Evolutionary conservation across 805 yeast species (phyloP).

Genomic region (Wickerhamiella qilinensis): DNA sequence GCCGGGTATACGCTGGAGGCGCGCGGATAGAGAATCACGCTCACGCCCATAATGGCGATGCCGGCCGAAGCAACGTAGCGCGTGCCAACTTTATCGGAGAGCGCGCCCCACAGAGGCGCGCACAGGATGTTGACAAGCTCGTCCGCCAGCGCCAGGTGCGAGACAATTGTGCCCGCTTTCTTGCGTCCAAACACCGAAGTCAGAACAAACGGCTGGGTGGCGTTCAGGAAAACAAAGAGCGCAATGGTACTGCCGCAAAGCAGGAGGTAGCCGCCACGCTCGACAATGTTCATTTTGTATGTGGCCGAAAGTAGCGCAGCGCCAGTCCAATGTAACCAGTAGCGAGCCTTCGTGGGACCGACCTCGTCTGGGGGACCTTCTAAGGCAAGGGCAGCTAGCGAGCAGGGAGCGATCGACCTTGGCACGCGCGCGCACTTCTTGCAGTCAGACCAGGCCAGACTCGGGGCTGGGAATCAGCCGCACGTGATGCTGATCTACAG

Average conservation of each 20-base stretch:
- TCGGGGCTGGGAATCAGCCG: too few species aligned
- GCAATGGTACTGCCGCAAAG: constrained; percentile 28
- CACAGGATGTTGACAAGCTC: constrained; percentile 37
- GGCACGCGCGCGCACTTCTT: too few species aligned
- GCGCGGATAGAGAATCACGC: constrained; percentile 35
- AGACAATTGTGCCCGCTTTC: constrained; percentile 29
- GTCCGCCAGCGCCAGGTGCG: constrained; percentile 38
- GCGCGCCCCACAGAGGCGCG: constrained; percentile 48
- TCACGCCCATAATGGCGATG: constrained; percentile 30
- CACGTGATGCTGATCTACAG: too few species aligned
- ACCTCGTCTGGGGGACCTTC: too few species aligned
- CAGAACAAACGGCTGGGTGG: constrained; percentile 31
- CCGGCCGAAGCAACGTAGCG: constrained; percentile 35
- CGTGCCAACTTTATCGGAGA: constrained; percentile 48
- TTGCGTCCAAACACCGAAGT: constrained; percentile 23
- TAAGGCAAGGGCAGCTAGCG: too few species aligned
- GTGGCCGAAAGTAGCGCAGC: too few species aligned
- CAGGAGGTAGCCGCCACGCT: constrained; percentile 16
- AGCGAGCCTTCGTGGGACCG: too few species aligned
- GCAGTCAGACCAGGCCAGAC: too few species aligned
- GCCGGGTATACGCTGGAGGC: constrained; percentile 32
- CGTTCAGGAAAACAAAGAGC: constrained; percentile 27
- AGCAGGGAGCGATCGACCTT: too few species aligned
- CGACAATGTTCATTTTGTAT: not conserved
- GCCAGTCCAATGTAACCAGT: too few species aligned